Base-by-base conservation (phyloP, 225 moss, liverwort and hornwort genomes). In the Ulota crispa region DNA sequence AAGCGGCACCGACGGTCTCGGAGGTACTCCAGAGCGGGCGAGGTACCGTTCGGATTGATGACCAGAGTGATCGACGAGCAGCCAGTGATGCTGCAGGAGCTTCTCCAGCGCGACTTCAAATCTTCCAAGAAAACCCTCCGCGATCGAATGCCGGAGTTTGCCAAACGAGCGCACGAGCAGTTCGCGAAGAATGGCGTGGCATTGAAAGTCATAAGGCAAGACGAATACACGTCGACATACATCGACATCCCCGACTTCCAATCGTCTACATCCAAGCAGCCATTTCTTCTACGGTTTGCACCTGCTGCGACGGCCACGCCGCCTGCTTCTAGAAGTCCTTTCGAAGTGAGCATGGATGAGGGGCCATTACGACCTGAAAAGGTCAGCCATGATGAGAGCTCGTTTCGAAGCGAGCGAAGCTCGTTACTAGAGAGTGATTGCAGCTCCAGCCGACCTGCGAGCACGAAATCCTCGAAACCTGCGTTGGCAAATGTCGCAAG, bases 71-170 rank as follows among this genome's bases (percentile, higher is more conserved):
- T n/a, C n/a, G 77, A 80, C 53, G 34, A 59, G 43, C 70, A 75
- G 37, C 85, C 88, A 6, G 83, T 89, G 20, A 64, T 87, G 11
- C 76, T 86, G 4, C 88, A 92, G 28, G 96, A 94, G 72, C 83
- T 94, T 27, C 91, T 96, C 3, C 77, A 73, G 50, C 87, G 82
- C 2, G 89, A 89, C 69, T 79, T 82, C 67, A 84, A 71, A 37
- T 31, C 76, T 24, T 65, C 73, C 8, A 81, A 81, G 81, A 79
- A 61, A 69, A 78, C 85, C 3, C 55, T 87, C 66, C 85, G 85
- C 15, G 87, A 85, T 31, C 85, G 87, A 47, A 74, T 89, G 21
- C 81, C 84, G 24, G 78, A 78, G 34, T 83, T 81, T 6, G 76
- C 83, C 15, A 89, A 80, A 45, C 64, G 60, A 0, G 80, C 79